A percentile compares a stretch with the other conserved stretches of the same genome.
Evolutionary conservation across 176 grass and related monocot species (phyloP).

Genomic region (Oryza longistaminata): DNA sequence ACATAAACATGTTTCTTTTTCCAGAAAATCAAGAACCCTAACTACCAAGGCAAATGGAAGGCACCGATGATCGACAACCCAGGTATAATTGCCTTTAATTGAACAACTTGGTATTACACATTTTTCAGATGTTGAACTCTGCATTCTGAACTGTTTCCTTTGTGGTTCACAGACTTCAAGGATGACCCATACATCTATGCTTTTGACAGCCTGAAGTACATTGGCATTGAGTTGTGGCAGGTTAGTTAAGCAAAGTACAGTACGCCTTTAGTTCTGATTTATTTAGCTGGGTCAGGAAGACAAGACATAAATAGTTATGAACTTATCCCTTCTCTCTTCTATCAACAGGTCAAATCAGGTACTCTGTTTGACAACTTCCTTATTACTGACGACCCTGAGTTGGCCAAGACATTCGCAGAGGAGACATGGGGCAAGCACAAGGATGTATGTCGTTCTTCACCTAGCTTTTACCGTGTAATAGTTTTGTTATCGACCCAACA

Average conservation of each 20-base stretch:
- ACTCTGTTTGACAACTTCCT: conserved; percentile 91
- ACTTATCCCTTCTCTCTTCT: background rate
- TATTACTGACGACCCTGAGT: conserved; percentile 70
- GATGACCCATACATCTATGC: conserved; percentile 82
- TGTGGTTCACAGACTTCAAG: conserved; percentile 76
- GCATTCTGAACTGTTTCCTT: background rate
- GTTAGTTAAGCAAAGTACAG: conserved; percentile 12
- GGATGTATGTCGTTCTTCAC: conserved; percentile 49
- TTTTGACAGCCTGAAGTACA: conserved; percentile 77
- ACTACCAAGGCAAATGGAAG: conserved; percentile 97
- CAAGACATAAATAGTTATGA: background rate
- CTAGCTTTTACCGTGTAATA: background rate
- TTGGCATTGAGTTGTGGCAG: conserved; percentile 99
- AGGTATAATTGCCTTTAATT: conserved; percentile 46
- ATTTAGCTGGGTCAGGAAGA: background rate
- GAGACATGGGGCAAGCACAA: conserved; percentile 86
- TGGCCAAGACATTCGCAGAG: conserved; percentile 77
- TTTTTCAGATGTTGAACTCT: background rate
- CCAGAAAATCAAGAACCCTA: conserved; percentile 97
- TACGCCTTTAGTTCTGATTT: too few species aligned
- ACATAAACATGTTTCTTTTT: conserved; percentile 5
- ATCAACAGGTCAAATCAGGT: conserved; percentile 82
- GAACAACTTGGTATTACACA: background rate
- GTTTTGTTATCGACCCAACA: background rate
- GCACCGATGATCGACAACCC: conserved; percentile 95